These are phyloP conservation scores for Pezizomycotina sp. DNA, from an alignment of 2,329 filamentous ascomycete genomes.

Conservation along the genomic window DNA sequence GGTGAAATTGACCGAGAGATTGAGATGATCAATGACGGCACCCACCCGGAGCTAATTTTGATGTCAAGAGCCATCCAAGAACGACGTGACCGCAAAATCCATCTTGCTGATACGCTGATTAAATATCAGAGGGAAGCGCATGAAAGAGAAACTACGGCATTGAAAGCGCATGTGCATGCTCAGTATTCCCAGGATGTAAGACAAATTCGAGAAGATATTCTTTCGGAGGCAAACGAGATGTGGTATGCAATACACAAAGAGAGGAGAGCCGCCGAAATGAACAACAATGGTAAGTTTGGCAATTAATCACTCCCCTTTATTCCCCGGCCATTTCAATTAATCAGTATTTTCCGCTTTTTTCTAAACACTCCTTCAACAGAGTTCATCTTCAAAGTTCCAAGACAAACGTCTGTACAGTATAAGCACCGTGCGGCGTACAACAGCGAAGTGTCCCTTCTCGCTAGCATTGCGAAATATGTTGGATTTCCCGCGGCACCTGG, in stretches of 20 bases:
- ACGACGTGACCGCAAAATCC: conserved; percentile 62
- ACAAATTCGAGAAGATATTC: conserved; percentile 60
- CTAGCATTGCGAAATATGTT: conserved; percentile 83
- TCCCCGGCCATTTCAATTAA: conserved; percentile 2
- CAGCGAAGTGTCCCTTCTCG: conserved; percentile 77
- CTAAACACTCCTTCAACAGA: conserved; percentile 63
- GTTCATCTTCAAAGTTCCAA: conserved; percentile 66
- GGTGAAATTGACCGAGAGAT: conserved; percentile 58
- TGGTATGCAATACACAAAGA: conserved; percentile 90
- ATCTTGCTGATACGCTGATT: conserved; percentile 56
- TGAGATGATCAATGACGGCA: conserved; percentile 43
- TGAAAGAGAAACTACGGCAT: conserved; percentile 58
- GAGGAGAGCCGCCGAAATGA: conserved; percentile 38
- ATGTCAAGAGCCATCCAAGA: conserved; percentile 79
- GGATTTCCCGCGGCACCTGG: conserved; percentile 91
- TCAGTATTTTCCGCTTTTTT: conserved; percentile 30
- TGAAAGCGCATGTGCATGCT: conserved; percentile 69
- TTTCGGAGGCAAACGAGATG: conserved; percentile 68
- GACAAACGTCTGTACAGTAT: conserved; percentile 59
- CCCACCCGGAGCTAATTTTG: conserved; percentile 79
- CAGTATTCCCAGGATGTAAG: conserved; percentile 81
- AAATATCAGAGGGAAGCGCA: conserved; percentile 59
- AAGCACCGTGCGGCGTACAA: conserved; percentile 83
- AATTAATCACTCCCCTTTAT: neutral
- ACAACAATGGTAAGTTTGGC: conserved; percentile 22